These are phyloP conservation scores for Lagerstroemia speciosa DNA, from an alignment of 345 rosid species.

Conservation along the genomic window DNA sequence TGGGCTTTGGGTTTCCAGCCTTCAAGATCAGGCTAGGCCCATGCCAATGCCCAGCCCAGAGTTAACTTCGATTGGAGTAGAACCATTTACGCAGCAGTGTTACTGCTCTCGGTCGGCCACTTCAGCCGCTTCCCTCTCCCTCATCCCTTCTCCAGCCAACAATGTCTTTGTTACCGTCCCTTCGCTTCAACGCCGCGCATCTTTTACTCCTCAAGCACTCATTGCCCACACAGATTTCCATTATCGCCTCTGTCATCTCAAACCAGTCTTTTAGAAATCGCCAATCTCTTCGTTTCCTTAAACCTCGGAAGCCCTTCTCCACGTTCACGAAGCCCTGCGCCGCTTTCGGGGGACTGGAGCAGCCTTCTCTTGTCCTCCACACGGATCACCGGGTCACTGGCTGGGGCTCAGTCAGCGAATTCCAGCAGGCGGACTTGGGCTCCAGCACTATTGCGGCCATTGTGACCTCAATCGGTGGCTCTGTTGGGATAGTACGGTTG, in stretches of 20 bases:
- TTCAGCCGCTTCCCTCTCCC: background rate
- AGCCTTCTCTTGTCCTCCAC: constrained; percentile 21
- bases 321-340: constrained; percentile 28
- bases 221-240: constrained; percentile 2
- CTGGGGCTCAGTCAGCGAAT: constrained; percentile 12
- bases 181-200: constrained; percentile 26
- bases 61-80: too few relatives aligned
- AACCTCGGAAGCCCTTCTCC: constrained; percentile 22
- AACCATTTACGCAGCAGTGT: too few relatives aligned
- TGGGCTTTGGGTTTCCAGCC: too few relatives aligned
- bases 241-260: constrained; percentile 9
- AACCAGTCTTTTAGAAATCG: constrained; percentile 18
- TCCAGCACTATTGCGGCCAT: constrained; percentile 67
- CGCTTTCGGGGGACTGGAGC: constrained; percentile 5
- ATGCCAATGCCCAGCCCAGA: too few relatives aligned
- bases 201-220: constrained; percentile 15
- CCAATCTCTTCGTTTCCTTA: constrained; percentile 18
- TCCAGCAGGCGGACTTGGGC: constrained; percentile 17
- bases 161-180: constrained; percentile 26
- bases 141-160: background rate
- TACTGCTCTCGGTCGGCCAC: too few relatives aligned
- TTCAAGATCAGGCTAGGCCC: too few relatives aligned
- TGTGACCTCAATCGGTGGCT: constrained; percentile 74
- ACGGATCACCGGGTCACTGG: constrained; percentile 52
- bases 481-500: constrained; percentile 69